Conservation (phyloP, 768 basidiomycete genomes). For the Tylopilus plumbeoviolaceoides region DNA sequence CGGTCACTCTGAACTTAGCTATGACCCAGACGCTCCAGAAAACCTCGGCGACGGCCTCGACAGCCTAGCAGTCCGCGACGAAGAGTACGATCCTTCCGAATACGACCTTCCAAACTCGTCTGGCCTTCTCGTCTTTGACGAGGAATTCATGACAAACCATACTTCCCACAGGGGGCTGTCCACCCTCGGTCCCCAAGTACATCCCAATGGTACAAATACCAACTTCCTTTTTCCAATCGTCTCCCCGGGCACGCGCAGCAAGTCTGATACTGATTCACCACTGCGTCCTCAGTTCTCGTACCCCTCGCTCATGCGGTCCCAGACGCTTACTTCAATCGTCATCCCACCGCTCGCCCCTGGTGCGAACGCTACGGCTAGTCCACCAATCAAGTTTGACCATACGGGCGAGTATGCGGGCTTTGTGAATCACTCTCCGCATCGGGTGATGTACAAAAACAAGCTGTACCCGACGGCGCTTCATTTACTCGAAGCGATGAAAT, state of each 20-base stretch:
- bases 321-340: constrained; percentile 22
- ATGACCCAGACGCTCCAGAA: constrained; percentile 45
- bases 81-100: constrained; percentile 71
- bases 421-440: constrained; percentile 64
- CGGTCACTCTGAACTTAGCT: constrained; percentile 60
- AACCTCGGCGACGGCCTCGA: constrained; percentile 43
- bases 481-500: constrained; percentile 75
- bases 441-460: constrained; percentile 50
- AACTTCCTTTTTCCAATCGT: constrained; percentile 36
- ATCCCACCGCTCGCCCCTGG: constrained; percentile 13
- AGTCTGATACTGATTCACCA: constrained; percentile 50
- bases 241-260: constrained; percentile 48
- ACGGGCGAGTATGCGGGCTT: constrained; percentile 43
- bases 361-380: constrained; percentile 4
- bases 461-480: constrained; percentile 69
- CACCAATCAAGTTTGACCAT: constrained; percentile 41
- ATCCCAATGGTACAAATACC: constrained; percentile 35
- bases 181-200: constrained; percentile 29
- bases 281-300: constrained; percentile 56
- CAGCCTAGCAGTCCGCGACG: constrained; percentile 28
- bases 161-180: constrained; percentile 30
- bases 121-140: constrained; percentile 57
- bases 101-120: constrained; percentile 57
- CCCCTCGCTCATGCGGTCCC: constrained; percentile 21
- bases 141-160: constrained; percentile 39